A percentile compares a stretch with the other conserved stretches of the same genome.
phyloP scores from a whole-genome alignment of 2,329 filamentous ascomycete genomes.

The Pseudocercospora musae region DNA sequence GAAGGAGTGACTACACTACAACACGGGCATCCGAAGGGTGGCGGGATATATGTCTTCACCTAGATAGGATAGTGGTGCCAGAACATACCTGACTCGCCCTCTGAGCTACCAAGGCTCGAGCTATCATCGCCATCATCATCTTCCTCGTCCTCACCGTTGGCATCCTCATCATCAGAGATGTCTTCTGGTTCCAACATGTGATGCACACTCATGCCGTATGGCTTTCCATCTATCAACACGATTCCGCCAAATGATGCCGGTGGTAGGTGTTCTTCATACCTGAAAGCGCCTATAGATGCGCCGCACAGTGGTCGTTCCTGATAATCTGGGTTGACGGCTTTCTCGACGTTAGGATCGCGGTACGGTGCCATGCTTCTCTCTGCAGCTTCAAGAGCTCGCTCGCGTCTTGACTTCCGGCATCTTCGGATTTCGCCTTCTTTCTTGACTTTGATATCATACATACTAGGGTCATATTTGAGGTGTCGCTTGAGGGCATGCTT shows the following conservation, averaged over 20 bases:
- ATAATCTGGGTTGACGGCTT: slow-evolving; percentile 66
- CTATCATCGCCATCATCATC: slow-evolving; percentile 34
- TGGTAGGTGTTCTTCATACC: slow-evolving; percentile 78
- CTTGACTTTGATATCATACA: slow-evolving; percentile 68
- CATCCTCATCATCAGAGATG: slow-evolving; percentile 45
- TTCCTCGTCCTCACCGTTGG: slow-evolving; percentile 33
- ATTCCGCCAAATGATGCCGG: slow-evolving; percentile 89
- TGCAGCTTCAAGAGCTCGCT: slow-evolving; percentile 24
- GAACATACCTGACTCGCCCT: slow-evolving; percentile 33
- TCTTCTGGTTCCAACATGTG: slow-evolving; percentile 79
- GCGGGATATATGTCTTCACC: background rate
- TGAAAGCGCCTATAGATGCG: slow-evolving; percentile 89
- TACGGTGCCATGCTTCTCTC: slow-evolving; percentile 28
- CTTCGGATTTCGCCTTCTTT: slow-evolving; percentile 41
- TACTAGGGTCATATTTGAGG: slow-evolving; percentile 63
- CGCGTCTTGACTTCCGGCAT: slow-evolving; percentile 36
- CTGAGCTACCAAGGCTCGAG: slow-evolving; percentile 42
- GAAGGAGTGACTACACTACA: background rate
- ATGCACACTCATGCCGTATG: slow-evolving; percentile 93
- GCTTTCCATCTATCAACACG: slow-evolving; percentile 76
- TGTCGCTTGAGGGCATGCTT: slow-evolving; percentile 68
- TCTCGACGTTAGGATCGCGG: slow-evolving; percentile 23
- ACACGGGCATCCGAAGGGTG: background rate
- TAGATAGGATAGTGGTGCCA: background rate
- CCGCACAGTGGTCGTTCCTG: slow-evolving; percentile 78